Evolutionary conservation across 352 stramenopile species (phyloP).

Genomic region (Saprolegnia parasitica): DNA sequence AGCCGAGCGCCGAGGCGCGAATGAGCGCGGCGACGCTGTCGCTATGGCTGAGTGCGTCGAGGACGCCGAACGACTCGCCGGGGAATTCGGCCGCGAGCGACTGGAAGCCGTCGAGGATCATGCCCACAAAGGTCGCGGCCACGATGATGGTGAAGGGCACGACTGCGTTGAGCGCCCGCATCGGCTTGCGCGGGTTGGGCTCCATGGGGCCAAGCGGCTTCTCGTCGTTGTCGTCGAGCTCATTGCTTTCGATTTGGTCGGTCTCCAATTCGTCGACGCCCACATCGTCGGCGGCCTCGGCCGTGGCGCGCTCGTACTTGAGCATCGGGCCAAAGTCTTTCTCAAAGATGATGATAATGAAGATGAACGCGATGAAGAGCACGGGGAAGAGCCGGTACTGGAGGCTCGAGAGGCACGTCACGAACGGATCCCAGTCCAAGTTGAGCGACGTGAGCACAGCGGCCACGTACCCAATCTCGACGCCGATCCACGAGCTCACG

Average conservation of each 20-base stretch:
- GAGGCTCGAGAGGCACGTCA: conserved; percentile 76
- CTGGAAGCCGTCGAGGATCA: conserved; percentile 79
- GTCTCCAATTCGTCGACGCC: conserved; percentile 50
- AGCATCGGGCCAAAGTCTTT: conserved; percentile 86
- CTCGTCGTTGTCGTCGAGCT: conserved; percentile 38
- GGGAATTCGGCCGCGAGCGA: conserved; percentile 45
- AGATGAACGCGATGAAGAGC: conserved; percentile 85
- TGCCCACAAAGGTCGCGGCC: conserved; percentile 75
- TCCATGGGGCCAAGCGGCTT: conserved; percentile 65
- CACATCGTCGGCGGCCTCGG: conserved; percentile 11
- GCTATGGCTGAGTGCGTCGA: conserved; percentile 74
- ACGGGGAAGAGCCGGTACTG: conserved; percentile 87
- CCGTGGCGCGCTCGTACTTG: conserved; percentile 77
- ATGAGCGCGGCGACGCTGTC: conserved; percentile 76
- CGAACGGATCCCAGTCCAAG: conserved; percentile 83
- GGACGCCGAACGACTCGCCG: conserved; percentile 43
- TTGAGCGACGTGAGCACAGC: conserved; percentile 68
- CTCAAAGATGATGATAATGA: conserved; percentile 87
- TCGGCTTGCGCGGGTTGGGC: conserved; percentile 60
- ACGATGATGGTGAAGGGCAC: conserved; percentile 81
- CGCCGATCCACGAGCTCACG: conserved; percentile 86
- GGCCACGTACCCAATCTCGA: conserved; percentile 85
- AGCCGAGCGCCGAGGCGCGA: conserved; percentile 66
- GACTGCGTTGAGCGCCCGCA: conserved; percentile 82
- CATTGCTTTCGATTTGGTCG: not conserved